Evolutionary conservation across 2,329 filamentous ascomycete species (phyloP).

Genomic region (Colletotrichum sp.): DNA sequence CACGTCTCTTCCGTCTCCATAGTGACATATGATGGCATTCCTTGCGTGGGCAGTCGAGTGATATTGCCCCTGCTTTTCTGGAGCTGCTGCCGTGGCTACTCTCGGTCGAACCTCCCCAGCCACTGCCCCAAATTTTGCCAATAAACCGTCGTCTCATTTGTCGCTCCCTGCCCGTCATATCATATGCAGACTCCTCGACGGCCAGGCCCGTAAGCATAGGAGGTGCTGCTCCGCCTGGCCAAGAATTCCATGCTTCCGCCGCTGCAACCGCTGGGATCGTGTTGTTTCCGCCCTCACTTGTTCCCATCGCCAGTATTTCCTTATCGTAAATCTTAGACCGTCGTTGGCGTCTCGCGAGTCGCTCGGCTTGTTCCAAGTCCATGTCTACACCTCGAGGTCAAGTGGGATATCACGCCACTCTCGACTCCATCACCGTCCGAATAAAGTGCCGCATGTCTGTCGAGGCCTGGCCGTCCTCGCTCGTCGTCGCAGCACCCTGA

Average conservation of each 20-base stretch:
- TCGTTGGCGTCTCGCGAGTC: neutral
- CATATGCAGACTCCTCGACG: neutral
- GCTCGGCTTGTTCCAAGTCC: neutral
- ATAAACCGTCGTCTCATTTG: neutral
- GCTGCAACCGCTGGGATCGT: neutral
- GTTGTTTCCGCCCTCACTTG: neutral
- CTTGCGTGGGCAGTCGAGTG: neutral
- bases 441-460: slow-evolving; percentile 64
- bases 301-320: neutral
- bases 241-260: neutral
- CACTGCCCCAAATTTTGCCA: neutral
- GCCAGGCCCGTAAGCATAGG: neutral
- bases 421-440: slow-evolving; percentile 63
- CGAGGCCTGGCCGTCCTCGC: slow-evolving; percentile 49
- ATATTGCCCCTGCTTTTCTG: neutral
- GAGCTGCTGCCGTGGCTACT: neutral
- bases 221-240: neutral
- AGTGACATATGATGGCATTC: neutral
- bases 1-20: neutral
- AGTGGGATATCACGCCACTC: slow-evolving; percentile 42
- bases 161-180: neutral
- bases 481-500: slow-evolving; percentile 43
- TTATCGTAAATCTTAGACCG: neutral
- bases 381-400: neutral
- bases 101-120: neutral